Evolutionary conservation across 768 basidiomycete species (phyloP).

Genomic region (Vararia minispora): DNA sequence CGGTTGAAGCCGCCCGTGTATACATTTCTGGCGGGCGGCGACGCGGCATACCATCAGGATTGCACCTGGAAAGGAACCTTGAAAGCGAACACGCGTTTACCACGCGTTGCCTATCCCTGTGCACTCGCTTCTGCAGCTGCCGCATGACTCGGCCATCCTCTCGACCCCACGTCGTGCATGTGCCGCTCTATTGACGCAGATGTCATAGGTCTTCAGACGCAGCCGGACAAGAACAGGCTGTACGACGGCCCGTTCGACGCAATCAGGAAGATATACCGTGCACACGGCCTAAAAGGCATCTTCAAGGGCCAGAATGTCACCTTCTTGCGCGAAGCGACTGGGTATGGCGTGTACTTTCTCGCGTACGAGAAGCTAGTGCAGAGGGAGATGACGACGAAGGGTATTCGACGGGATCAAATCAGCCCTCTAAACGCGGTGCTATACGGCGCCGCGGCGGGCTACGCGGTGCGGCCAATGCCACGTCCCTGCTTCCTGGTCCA

Average conservation of each 20-base stretch:
- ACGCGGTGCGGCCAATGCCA: constrained; percentile 45
- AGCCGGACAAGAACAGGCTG: constrained; percentile 61
- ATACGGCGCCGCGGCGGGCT: constrained; percentile 89
- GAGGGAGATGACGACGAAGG: constrained; percentile 65
- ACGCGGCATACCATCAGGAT: too few relatives aligned
- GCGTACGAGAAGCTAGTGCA: constrained; percentile 90
- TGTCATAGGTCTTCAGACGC: constrained; percentile 75
- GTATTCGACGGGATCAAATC: constrained; percentile 67
- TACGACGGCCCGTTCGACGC: constrained; percentile 86
- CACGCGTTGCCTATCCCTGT: too few relatives aligned
- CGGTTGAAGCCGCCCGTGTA: too few relatives aligned
- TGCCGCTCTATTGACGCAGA: neutral
- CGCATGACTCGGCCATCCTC: too few relatives aligned
- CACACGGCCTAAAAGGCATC: constrained; percentile 71
- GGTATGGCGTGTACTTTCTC: constrained; percentile 84
- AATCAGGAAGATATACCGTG: constrained; percentile 67
- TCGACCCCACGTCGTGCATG: too few relatives aligned
- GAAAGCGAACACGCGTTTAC: too few relatives aligned
- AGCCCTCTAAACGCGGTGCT: constrained; percentile 66
- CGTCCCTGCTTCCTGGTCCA: constrained; percentile 19
- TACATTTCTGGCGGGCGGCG: too few relatives aligned
- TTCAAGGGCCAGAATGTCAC: constrained; percentile 93
- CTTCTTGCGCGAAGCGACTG: constrained; percentile 68
- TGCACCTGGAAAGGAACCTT: too few relatives aligned
- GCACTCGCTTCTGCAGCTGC: too few relatives aligned